These are phyloP conservation scores for Auxenochlorella protothecoides DNA, from an alignment of 139 green algal species.

Conservation along the genomic window DNA sequence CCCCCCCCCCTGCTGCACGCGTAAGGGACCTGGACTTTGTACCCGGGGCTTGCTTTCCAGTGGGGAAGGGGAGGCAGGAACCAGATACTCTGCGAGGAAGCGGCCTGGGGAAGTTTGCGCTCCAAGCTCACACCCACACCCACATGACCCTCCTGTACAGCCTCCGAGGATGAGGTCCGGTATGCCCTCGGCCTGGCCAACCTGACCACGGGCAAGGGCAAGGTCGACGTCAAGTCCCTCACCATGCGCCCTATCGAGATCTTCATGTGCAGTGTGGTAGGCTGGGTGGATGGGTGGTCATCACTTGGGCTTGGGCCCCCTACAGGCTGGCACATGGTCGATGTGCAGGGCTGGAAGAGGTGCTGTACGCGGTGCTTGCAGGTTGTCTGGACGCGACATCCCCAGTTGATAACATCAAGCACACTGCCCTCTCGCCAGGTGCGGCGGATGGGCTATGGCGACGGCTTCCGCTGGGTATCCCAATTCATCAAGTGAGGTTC, in stretches of 20 bases:
- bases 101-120: too few species aligned
- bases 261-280: conserved; percentile 94
- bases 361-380: too few species aligned
- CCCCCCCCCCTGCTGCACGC: background rate
- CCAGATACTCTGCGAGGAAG: too few species aligned
- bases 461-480: conserved; percentile 94
- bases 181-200: conserved; percentile 82
- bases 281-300: too few species aligned
- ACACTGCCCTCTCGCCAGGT: conserved; percentile 17
- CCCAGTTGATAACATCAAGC: too few species aligned
- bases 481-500: conserved; percentile 87
- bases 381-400: too few species aligned
- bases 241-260: conserved; percentile 90
- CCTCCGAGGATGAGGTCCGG: conserved; percentile 80
- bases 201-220: conserved; percentile 97
- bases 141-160: background rate
- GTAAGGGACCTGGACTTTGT: too few species aligned
- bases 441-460: conserved; percentile 86
- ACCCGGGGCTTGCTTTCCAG: too few species aligned
- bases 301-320: too few species aligned
- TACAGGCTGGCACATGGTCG: conserved; percentile 50
- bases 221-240: conserved; percentile 71
- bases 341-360: conserved; percentile 27
- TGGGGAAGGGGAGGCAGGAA: too few species aligned
- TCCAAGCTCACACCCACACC: too few species aligned